These are phyloP conservation scores for Kappamyces sp. DNA, from an alignment of 192 early-diverging fungal genomes.

Conservation along the genomic window DNA sequence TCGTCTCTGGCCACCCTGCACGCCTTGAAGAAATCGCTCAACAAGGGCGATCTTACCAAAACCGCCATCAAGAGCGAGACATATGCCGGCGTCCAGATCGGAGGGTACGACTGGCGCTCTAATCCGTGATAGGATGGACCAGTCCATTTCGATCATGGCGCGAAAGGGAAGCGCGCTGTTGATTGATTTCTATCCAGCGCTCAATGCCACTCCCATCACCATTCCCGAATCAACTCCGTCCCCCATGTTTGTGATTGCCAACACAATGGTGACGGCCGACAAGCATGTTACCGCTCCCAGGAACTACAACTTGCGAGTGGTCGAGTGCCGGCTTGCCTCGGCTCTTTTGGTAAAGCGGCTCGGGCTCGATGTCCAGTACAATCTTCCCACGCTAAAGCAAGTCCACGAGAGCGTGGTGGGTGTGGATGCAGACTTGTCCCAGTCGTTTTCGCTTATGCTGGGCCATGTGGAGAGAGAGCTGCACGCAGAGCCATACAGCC, in stretches of 20 bases:
- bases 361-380: slow-evolving; percentile 33
- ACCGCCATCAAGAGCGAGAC: slow-evolving; percentile 78
- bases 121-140: slow-evolving; percentile 76
- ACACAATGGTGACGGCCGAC: slow-evolving; percentile 79
- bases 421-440: slow-evolving; percentile 15
- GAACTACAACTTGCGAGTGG: slow-evolving; percentile 89
- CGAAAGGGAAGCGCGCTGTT: slow-evolving; percentile 61
- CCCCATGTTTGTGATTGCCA: slow-evolving; percentile 81
- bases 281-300: slow-evolving; percentile 82
- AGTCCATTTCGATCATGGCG: slow-evolving; percentile 80
- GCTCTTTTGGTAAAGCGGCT: slow-evolving; percentile 52
- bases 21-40: slow-evolving; percentile 40
- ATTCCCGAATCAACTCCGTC: slow-evolving; percentile 49
- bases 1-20: slow-evolving; percentile 62
- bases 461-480: slow-evolving; percentile 16
- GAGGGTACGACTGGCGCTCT: slow-evolving; percentile 24
- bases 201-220: slow-evolving; percentile 51
- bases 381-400: slow-evolving; percentile 31
- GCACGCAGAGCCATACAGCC: slow-evolving; percentile 22
- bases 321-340: slow-evolving; percentile 81
- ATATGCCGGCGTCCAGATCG: slow-evolving; percentile 67
- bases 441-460: background rate
- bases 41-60: slow-evolving; percentile 53
- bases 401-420: slow-evolving; percentile 13
- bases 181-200: slow-evolving; percentile 77